Conservation (phyloP, 2,329 filamentous ascomycete genomes). For the Myriosclerotinia curreyana region DNA sequence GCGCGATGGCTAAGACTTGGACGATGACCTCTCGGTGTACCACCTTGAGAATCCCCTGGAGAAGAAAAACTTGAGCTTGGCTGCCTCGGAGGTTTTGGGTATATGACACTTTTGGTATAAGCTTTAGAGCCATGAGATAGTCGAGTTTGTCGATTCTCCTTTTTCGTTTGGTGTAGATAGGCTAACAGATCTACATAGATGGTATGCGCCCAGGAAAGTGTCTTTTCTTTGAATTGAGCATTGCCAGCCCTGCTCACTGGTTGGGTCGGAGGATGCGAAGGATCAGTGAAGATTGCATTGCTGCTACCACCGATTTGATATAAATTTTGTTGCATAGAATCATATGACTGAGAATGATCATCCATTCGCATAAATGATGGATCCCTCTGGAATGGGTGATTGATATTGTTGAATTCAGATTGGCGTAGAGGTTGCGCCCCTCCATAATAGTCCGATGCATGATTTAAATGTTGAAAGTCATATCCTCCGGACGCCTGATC, state of each 20-base stretch:
- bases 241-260: constrained; percentile 35
- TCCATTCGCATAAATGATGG: constrained; percentile 4
- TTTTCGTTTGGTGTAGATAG: constrained; percentile 60
- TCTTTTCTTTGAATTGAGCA: constrained; percentile 63
- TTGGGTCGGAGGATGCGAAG: constrained; percentile 31
- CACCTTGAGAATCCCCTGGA: constrained; percentile 16
- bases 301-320: constrained; percentile 18
- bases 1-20: constrained; percentile 9
- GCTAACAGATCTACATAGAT: constrained; percentile 69
- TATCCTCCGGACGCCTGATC: constrained; percentile 46
- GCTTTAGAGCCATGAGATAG: constrained; percentile 39
- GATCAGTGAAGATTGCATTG: constrained; percentile 18
- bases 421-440: constrained; percentile 17
- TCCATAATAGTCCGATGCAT: constrained; percentile 19
- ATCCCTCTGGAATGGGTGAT: constrained; percentile 12
- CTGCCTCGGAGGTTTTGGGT: constrained; percentile 47
- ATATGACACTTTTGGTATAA: constrained; percentile 52
- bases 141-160: constrained; percentile 41
- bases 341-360: constrained; percentile 17
- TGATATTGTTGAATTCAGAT: constrained; percentile 22
- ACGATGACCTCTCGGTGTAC: constrained; percentile 1
- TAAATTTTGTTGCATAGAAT: constrained; percentile 15
- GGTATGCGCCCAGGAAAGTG: constrained; percentile 66
- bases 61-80: constrained; percentile 32
- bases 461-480: constrained; percentile 11